Conservation (phyloP, 306 rosid genomes). For the Styphnolobium japonicum region DNA sequence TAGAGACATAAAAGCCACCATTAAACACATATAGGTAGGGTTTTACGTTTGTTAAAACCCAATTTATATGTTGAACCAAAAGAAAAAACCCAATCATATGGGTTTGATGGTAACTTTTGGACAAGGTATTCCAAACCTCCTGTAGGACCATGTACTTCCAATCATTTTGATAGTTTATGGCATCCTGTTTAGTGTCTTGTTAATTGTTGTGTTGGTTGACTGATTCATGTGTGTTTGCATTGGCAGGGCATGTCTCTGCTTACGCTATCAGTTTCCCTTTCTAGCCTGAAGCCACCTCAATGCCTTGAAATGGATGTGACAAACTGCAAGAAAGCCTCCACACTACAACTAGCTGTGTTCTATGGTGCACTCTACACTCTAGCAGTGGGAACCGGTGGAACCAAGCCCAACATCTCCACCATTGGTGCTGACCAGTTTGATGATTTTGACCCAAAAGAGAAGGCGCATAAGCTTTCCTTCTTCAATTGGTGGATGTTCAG, state of each 20-base stretch:
- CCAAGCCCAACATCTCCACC: slow-evolving; percentile 82
- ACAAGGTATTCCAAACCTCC: too few relatives aligned
- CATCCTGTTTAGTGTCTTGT: background rate
- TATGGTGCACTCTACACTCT: slow-evolving; percentile 48
- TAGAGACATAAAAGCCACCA: too few relatives aligned
- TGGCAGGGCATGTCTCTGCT: slow-evolving; percentile 40
- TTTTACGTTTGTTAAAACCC: too few relatives aligned
- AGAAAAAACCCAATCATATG: too few relatives aligned
- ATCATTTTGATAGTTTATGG: too few relatives aligned
- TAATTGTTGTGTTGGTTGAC: background rate
- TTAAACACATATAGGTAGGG: too few relatives aligned
- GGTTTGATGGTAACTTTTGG: too few relatives aligned
- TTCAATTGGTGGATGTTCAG: slow-evolving; percentile 86
- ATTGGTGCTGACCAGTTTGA: slow-evolving; percentile 90
- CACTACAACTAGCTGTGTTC: slow-evolving; percentile 31
- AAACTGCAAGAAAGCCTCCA: slow-evolving; percentile 28
- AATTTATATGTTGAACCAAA: too few relatives aligned
- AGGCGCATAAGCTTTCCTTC: slow-evolving; percentile 57
- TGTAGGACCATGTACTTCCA: too few relatives aligned
- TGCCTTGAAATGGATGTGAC: slow-evolving; percentile 20
- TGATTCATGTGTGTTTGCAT: background rate
- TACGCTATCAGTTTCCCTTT: slow-evolving; percentile 39
- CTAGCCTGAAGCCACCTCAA: slow-evolving; percentile 30
- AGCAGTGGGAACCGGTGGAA: slow-evolving; percentile 73
- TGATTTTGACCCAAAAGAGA: slow-evolving; percentile 62